These are phyloP conservation scores for Physaria fendleri DNA, from an alignment of 345 rosid genomes.

Conservation along the genomic window DNA sequence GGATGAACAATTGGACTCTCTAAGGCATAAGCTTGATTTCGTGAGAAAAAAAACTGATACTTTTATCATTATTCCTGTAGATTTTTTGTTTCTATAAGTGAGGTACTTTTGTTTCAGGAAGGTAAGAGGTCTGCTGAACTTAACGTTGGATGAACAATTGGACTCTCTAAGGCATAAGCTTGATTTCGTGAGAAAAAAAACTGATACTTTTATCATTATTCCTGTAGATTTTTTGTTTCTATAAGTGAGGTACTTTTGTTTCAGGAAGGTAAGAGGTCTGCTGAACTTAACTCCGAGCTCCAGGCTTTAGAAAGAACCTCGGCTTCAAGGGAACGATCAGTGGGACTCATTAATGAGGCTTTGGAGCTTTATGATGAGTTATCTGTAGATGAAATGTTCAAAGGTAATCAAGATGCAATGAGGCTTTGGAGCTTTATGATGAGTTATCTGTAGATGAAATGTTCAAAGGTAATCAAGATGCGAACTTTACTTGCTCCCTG, in stretches of 20 bases:
- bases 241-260: neutral
- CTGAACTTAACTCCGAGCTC: slow-evolving; percentile 52
- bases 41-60: slow-evolving; percentile 36
- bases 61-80: neutral
- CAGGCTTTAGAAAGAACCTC: slow-evolving; percentile 49
- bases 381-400: slow-evolving; percentile 41
- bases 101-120: slow-evolving; percentile 31
- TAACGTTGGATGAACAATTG: slow-evolving; percentile 52
- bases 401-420: slow-evolving; percentile 47
- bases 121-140: slow-evolving; percentile 59
- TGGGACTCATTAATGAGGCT: slow-evolving; percentile 49
- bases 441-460: slow-evolving; percentile 38
- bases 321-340: slow-evolving; percentile 35
- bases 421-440: slow-evolving; percentile 47
- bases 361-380: slow-evolving; percentile 42
- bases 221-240: neutral
- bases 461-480: slow-evolving; percentile 50
- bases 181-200: slow-evolving; percentile 45
- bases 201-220: neutral
- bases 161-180: slow-evolving; percentile 60
- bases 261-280: slow-evolving; percentile 59
- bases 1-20: slow-evolving; percentile 55
- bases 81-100: neutral
- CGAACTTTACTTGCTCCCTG: too few relatives aligned
- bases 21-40: slow-evolving; percentile 54